Conservation (phyloP, 2,329 filamentous ascomycete species). For the Colletotrichum destructivum region DNA sequence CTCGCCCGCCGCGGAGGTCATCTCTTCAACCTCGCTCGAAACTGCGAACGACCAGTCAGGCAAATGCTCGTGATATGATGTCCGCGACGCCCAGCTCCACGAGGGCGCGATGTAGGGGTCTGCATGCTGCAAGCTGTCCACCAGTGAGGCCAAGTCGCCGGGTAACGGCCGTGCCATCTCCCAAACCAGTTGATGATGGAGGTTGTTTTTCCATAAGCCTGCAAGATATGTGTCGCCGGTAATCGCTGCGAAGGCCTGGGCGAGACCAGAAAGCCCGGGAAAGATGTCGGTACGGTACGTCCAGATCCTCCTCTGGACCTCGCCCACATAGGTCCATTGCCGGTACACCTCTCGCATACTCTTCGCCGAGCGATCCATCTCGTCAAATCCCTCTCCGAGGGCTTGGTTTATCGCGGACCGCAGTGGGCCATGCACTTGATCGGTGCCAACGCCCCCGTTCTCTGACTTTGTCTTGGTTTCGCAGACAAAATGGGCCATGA, state of each 20-base stretch:
- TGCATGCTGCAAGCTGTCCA: not conserved
- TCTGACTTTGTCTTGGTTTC: slow-evolving; percentile 3
- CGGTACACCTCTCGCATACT: no score
- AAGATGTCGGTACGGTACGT: slow-evolving; percentile 3
- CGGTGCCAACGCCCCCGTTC: no score
- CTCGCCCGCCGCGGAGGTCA: no score
- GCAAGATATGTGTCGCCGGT: slow-evolving; percentile 16
- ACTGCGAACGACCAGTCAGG: not conserved
- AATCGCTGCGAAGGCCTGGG: not conserved
- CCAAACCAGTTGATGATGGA: slow-evolving; percentile 5
- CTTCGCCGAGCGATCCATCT: no score
- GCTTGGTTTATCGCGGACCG: no score
- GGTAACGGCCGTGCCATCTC: not conserved
- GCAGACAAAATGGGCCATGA: slow-evolving; percentile 6
- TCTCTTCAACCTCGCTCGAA: not conserved
- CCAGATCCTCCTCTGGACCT: not conserved
- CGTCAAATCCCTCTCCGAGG: no score
- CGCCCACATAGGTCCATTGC: no score
- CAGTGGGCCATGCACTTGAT: no score
- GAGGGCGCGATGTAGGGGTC: slow-evolving; percentile 15
- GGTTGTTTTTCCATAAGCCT: not conserved
- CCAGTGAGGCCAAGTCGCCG: not conserved
- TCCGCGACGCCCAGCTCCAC: slow-evolving; percentile 21
- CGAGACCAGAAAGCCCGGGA: slow-evolving; percentile 1
- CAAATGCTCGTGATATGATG: not conserved